These are phyloP conservation scores for Glonium stellatum DNA, from an alignment of 495 filamentous ascomycete species.

Conservation along the genomic window DNA sequence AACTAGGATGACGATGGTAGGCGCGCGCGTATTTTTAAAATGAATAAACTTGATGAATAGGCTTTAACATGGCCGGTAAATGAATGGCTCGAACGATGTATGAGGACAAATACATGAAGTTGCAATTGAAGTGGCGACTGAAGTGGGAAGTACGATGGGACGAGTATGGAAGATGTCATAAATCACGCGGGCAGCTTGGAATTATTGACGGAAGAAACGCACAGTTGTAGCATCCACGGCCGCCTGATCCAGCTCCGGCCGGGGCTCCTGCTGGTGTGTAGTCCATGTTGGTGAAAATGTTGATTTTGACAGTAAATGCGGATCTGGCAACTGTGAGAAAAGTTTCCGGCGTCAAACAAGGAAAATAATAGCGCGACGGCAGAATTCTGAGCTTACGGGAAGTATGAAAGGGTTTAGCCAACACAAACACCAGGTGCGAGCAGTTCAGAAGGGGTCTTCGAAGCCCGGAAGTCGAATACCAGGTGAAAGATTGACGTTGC, in stretches of 20 bases:
- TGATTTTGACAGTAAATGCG: constrained; percentile 23
- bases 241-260: constrained; percentile 27
- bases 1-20: too few species aligned
- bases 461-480: not conserved
- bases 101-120: too few species aligned
- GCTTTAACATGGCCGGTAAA: too few species aligned
- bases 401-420: not conserved
- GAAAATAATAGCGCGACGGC: not conserved
- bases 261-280: constrained; percentile 25
- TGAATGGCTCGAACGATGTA: not conserved
- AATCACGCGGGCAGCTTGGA: not conserved
- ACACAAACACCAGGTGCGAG: not conserved
- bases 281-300: constrained; percentile 41
- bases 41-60: too few species aligned
- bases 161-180: not conserved
- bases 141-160: not conserved
- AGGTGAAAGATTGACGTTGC: not conserved
- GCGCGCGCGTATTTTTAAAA: too few species aligned
- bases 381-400: constrained; percentile 8
- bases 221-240: constrained; percentile 77
- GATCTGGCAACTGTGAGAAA: not conserved
- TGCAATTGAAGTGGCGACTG: too few species aligned
- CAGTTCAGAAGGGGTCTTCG: not conserved
- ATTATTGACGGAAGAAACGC: constrained; percentile 38
- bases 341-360: not conserved